Evolutionary conservation across 805 yeast genomes (phyloP).

Genomic region (Cyberlindnera mississippiensis): DNA sequence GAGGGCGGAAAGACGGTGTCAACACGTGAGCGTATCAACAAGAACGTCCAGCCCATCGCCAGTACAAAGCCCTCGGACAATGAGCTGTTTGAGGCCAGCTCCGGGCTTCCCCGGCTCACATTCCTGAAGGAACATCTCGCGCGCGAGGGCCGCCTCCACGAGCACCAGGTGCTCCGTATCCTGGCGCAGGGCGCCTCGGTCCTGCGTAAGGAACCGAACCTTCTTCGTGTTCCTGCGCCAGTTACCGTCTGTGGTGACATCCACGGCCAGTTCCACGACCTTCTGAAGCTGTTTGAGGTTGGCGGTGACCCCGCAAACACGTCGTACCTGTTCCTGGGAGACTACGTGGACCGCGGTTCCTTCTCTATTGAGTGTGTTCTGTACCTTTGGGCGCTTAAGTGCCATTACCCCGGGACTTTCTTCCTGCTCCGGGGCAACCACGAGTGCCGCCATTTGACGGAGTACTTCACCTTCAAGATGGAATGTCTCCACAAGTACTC

Average conservation of each 20-base stretch:
- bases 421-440: conserved; percentile 92
- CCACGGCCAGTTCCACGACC: conserved; percentile 94
- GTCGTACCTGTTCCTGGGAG: conserved; percentile 82
- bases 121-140: conserved; percentile 71
- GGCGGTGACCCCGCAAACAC: conserved; percentile 85
- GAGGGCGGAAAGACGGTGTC: conserved; percentile 49
- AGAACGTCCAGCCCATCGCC: conserved; percentile 63
- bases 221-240: conserved; percentile 83
- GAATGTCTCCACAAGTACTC: conserved; percentile 89
- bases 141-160: conserved; percentile 75
- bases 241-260: conserved; percentile 95
- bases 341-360: conserved; percentile 92
- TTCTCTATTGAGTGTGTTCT: conserved; percentile 81
- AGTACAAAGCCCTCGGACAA: conserved; percentile 59
- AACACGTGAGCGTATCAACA: conserved; percentile 48
- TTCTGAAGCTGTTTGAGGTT: conserved; percentile 85
- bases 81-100: conserved; percentile 51
- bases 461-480: conserved; percentile 86
- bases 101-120: conserved; percentile 68
- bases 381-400: conserved; percentile 72
- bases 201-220: conserved; percentile 69
- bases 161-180: conserved; percentile 66
- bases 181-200: conserved; percentile 59
- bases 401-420: conserved; percentile 68
- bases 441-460: conserved; percentile 90